Evolutionary conservation across 148 eudicot species (phyloP), one percentile per base, ranked within the genome.

Genomic region (Limonium bicolor): DNA sequence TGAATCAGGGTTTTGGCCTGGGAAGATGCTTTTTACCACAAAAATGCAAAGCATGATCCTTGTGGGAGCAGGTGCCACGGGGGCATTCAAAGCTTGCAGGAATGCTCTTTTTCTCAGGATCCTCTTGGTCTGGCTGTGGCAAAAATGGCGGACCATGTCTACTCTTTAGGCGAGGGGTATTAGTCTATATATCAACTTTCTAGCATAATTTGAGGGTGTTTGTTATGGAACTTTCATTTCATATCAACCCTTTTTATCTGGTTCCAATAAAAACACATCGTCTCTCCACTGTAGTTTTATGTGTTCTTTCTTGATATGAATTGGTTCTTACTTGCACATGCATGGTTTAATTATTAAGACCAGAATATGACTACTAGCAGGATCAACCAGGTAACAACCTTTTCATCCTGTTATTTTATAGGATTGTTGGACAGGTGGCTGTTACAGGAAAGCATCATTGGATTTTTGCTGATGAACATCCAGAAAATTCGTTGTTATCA

Each of bases 101-200:
- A 78, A 55, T 65, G 62, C 33, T 57, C 54, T 54, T 60, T 56
- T 53, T 67, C 73, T 38, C 70, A 63, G 46, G 80, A 87, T 60
- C 72, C 69, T 59, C 70, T 87, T 58, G 74, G 74, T 42, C 53
- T 79, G 62, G 92, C 76, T 39, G 66, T 87, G 58, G 86, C 78
- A 21, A 83, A 83, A 66, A 83, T 83, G 94, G 76, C 92, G 36
- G 71, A 63, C 55, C 83, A 70, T 48, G 86, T 71, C 27, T 77
- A 79, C 62, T 69, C 83, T 55, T 73, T 83, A 20, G 96, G 96
- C 20, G 96, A 87, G 70, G 96, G 96, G 96, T 87, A 80, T 50
- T 71, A 50, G 54, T 21, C 21, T 38, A 26, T 40, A 22, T 18
- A 6, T 42, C 11, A 52, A 26, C 30, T 16, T 28, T 52, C 20